phyloP scores from a whole-genome alignment of 2,329 filamentous ascomycete genomes.

The Fusarium proliferatum region DNA sequence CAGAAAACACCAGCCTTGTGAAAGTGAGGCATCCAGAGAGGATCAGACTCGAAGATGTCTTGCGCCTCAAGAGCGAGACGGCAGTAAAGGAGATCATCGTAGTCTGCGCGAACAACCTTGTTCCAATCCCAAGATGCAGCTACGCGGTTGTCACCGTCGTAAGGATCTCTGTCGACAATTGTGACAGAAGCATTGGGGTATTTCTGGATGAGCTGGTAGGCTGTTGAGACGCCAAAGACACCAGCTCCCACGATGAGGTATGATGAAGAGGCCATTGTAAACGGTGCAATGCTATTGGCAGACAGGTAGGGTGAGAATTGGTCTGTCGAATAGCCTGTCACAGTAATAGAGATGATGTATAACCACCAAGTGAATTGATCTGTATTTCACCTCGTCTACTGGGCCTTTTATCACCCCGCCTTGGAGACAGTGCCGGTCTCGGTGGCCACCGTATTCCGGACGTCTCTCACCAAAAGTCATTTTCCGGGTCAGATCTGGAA shows the following conservation, averaged over 20 bases:
- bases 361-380: slow-evolving; percentile 5
- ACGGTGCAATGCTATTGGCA: slow-evolving; percentile 11
- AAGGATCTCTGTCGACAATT: slow-evolving; percentile 67
- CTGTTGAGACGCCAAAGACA: slow-evolving; percentile 73
- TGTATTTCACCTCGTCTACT: slow-evolving; percentile 15
- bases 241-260: slow-evolving; percentile 73
- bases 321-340: slow-evolving; percentile 18
- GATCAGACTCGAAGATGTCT: slow-evolving; percentile 67
- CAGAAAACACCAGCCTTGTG: slow-evolving; percentile 70
- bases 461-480: slow-evolving; percentile 20
- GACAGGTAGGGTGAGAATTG: not conserved
- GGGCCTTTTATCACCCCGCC: slow-evolving; percentile 36
- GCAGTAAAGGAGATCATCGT: slow-evolving; percentile 69
- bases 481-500: slow-evolving; percentile 30
- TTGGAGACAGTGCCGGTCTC: slow-evolving; percentile 30
- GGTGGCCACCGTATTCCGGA: slow-evolving; percentile 32
- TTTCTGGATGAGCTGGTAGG: slow-evolving; percentile 68
- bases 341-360: not conserved
- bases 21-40: slow-evolving; percentile 67
- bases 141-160: slow-evolving; percentile 58
- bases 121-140: slow-evolving; percentile 73
- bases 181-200: slow-evolving; percentile 63
- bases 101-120: slow-evolving; percentile 40
- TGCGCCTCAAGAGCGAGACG: slow-evolving; percentile 73
- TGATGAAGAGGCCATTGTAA: slow-evolving; percentile 46